Evolutionary conservation across 805 yeast species (phyloP).

Genomic region (Alloascoidea africana): DNA sequence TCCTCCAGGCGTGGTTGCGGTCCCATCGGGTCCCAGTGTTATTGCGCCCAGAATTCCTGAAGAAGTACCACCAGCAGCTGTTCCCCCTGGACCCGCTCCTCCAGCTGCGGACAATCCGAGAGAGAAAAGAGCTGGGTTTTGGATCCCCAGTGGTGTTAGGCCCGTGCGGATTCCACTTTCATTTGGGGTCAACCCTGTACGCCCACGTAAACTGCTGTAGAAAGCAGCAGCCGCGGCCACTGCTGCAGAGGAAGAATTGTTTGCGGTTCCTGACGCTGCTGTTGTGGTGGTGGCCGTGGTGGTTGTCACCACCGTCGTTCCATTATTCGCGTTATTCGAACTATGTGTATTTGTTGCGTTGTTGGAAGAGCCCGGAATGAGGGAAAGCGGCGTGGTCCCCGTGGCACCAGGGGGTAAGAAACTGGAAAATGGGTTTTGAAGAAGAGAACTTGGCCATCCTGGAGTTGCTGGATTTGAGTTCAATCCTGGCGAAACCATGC

Average conservation of each 20-base stretch:
- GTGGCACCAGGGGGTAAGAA: not conserved
- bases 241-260: constrained; percentile 3
- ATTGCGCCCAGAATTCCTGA: no score
- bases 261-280: not conserved
- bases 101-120: no score
- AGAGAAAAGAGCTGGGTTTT: no score
- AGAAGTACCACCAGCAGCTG: no score
- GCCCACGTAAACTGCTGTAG: constrained; percentile 16
- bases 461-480: not conserved
- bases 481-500: constrained; percentile 3
- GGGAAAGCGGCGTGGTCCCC: not conserved
- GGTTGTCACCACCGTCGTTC: no score
- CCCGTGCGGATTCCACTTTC: constrained; percentile 63
- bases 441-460: no score
- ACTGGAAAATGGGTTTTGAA: not conserved
- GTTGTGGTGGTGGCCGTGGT: constrained; percentile 7
- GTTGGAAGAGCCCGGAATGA: not conserved
- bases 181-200: constrained; percentile 61
- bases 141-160: constrained; percentile 31
- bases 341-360: no score
- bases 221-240: constrained; percentile 12
- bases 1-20: no score
- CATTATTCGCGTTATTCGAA: no score
- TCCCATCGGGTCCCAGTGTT: no score
- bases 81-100: no score